Evolutionary conservation across 306 rosid species (phyloP), one percentile per base, ranked within the genome.

Genomic region (Rosa persica): DNA sequence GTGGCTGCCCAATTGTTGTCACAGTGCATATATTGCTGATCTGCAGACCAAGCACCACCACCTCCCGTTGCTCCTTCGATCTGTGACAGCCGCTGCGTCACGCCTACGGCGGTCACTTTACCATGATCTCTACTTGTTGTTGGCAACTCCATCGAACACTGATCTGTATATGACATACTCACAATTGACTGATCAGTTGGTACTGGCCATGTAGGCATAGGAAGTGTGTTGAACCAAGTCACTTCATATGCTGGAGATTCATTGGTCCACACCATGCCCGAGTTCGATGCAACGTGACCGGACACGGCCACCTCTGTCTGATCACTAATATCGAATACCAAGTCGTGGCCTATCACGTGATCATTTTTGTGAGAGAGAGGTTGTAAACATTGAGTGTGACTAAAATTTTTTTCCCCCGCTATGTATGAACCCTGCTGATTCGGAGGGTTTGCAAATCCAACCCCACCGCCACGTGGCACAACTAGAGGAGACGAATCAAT

Each of bases 1-100:
- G 47, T 65, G 5, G 20, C 71, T 5, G 36, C 79, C 79, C 72
- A 75, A 2, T 64, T 75, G 61, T n/a, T 62, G 34, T 75, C 72
- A 64, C 70, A 46, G 5, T 75, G 79, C 61, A 75, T 11, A 36
- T 17, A 62, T 39, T 75, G 79, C 17, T 44, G 74, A 47, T 62
- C 61, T 46, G 79, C 38, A 47, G 60, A 22, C 79, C 72, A 75
- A 61, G 12, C 70, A 60, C 27, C 46, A 60, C 27, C 46, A 8
- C 49, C 61, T 22, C 17, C 61, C 58, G 25, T 27, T 34, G 15
- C 22, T 30, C 52, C 68, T 42, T 62, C 72, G 9, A 46, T 75
- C 22, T 62, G 79, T 46, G 72, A 75, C 36, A 62, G 27, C 9
- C 30, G 48, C 38, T 75, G 79, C 19, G 70, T 27, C 71, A 9